Evolutionary conservation across 306 rosid species (phyloP).

Genomic region (Pterocarpus santalinus): DNA sequence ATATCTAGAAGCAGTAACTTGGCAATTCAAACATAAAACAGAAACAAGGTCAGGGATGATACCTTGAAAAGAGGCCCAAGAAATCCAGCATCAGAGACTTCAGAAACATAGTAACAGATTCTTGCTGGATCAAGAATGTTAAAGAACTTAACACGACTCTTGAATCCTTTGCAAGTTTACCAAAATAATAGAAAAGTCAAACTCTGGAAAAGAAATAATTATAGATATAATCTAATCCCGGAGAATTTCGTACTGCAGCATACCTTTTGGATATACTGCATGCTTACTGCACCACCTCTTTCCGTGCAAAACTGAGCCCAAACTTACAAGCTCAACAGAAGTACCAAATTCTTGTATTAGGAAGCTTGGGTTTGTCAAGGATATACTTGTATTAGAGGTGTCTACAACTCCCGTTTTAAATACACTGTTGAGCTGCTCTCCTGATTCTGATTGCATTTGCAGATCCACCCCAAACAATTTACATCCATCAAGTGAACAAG

Average conservation of each 20-base stretch:
- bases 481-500: constrained; percentile 46
- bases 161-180: constrained; percentile 71
- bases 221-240: not conserved
- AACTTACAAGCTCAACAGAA: constrained; percentile 59
- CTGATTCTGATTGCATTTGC: constrained; percentile 39
- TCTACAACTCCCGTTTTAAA: constrained; percentile 34
- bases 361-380: constrained; percentile 29
- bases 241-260: constrained; percentile 21
- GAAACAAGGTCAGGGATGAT: constrained; percentile 38
- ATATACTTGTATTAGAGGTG: constrained; percentile 36
- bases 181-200: constrained; percentile 40
- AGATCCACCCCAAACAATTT: constrained; percentile 66
- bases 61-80: constrained; percentile 94
- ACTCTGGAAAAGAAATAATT: constrained; percentile 7
- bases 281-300: constrained; percentile 75
- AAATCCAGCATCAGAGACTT: constrained; percentile 81
- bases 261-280: constrained; percentile 93
- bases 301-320: constrained; percentile 69
- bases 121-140: constrained; percentile 74
- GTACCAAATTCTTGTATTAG: constrained; percentile 41
- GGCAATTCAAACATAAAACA: constrained; percentile 20
- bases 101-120: constrained; percentile 71
- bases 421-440: constrained; percentile 32
- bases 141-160: constrained; percentile 72
- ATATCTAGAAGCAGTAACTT: constrained; percentile 31